Evolutionary conservation across 176 grass and related monocot genomes (phyloP).

Genomic region (Thalia dealbata): DNA sequence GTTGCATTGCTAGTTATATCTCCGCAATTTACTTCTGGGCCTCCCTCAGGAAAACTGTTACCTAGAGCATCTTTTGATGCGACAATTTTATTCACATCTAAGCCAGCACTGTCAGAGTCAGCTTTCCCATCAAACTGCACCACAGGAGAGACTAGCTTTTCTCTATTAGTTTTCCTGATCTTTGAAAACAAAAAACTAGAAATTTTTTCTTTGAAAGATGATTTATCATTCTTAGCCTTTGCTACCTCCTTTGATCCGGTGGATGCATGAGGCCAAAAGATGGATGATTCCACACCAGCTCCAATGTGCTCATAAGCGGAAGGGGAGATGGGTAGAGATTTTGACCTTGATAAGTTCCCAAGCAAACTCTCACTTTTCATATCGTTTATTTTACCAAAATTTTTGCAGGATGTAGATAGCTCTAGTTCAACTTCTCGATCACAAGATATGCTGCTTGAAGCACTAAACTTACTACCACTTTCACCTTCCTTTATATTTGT

Average conservation of each 20-base stretch:
- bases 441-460: neutral
- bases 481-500: conserved; percentile 41
- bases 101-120: neutral
- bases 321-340: conserved; percentile 63
- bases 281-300: conserved; percentile 17
- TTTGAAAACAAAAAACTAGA: conserved; percentile 82
- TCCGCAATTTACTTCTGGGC: neutral
- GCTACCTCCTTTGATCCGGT: conserved; percentile 12
- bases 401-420: conserved; percentile 25
- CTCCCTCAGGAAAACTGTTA: neutral
- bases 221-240: conserved; percentile 51
- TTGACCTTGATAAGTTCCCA: conserved; percentile 56
- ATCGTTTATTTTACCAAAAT: conserved; percentile 12
- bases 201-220: conserved; percentile 69
- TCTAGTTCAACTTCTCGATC: conserved; percentile 24
- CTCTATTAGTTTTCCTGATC: conserved; percentile 47
- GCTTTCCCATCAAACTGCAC: conserved; percentile 12
- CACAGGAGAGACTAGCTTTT: conserved; percentile 24
- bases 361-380: conserved; percentile 28
- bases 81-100: neutral
- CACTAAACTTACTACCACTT: neutral
- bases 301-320: conserved; percentile 44
- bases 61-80: conserved; percentile 3
- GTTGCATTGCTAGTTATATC: neutral
- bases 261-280: conserved; percentile 30